Conservation (phyloP, 345 rosid species). For the Populus alba region DNA sequence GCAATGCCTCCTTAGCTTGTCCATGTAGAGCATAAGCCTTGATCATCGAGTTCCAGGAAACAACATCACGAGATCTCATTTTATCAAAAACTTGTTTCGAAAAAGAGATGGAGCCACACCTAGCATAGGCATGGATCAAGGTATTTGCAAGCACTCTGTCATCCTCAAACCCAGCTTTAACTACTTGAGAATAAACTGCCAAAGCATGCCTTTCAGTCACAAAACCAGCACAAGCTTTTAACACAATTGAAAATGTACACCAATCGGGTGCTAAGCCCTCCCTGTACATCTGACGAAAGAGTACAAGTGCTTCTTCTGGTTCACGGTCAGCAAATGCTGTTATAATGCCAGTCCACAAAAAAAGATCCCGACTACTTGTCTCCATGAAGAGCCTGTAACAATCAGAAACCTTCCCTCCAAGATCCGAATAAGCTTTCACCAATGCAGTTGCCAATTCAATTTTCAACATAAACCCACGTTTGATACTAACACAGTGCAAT, state of each 20-base stretch:
- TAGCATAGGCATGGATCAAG: constrained; percentile 79
- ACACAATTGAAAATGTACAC: constrained; percentile 66
- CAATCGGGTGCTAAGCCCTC: constrained; percentile 63
- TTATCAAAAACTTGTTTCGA: constrained; percentile 64
- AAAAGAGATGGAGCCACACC: constrained; percentile 64
- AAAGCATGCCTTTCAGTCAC: constrained; percentile 53
- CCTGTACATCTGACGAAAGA: constrained; percentile 48
- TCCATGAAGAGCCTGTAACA: constrained; percentile 67
- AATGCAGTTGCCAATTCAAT: constrained; percentile 66
- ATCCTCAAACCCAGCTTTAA: constrained; percentile 56
- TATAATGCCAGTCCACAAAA: constrained; percentile 81
- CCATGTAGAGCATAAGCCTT: constrained; percentile 84
- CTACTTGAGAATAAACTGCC: constrained; percentile 59
- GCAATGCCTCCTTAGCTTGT: constrained; percentile 59
- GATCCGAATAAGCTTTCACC: constrained; percentile 70
- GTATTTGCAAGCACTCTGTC: constrained; percentile 66
- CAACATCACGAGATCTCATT: constrained; percentile 49
- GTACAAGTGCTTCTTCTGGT: constrained; percentile 61
- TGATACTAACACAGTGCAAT: constrained; percentile 55
- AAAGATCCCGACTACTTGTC: constrained; percentile 43
- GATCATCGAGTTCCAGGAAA: constrained; percentile 89
- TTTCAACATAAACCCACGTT: constrained; percentile 53
- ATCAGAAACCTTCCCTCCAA: constrained; percentile 48
- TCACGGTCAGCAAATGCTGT: constrained; percentile 65
- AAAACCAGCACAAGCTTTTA: constrained; percentile 85